These are phyloP conservation scores for Ceratocystis cacaofunesta DNA, from an alignment of 2,329 filamentous ascomycete genomes.

Conservation along the genomic window DNA sequence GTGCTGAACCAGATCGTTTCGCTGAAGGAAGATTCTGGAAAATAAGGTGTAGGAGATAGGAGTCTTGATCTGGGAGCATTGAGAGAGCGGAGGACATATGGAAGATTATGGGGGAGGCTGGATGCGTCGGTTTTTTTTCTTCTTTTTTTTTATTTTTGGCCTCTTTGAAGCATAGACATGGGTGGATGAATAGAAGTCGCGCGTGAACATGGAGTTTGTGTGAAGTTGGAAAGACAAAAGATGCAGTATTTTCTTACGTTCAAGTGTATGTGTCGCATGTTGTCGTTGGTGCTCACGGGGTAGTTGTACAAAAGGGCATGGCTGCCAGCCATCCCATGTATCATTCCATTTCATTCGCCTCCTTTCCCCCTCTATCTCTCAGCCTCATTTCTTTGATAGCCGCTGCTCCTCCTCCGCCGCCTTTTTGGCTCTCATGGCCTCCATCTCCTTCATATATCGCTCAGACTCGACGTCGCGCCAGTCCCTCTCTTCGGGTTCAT, in stretches of 20 bases:
- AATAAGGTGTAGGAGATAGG: constrained; percentile 24
- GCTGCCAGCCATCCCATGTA: neutral
- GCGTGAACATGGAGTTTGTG: neutral
- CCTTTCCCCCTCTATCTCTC: neutral
- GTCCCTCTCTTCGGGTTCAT: constrained; percentile 46
- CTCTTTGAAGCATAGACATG: neutral
- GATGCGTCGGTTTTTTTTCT: neutral
- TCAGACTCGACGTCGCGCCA: constrained; percentile 54
- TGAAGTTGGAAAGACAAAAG: neutral
- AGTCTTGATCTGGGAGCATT: neutral
- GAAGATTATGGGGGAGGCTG: neutral
- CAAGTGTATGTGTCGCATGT: too few relatives aligned
- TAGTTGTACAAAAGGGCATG: too few relatives aligned
- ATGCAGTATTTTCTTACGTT: too few relatives aligned
- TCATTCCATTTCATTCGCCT: neutral
- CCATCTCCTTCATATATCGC: constrained; percentile 33
- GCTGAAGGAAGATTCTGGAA: constrained; percentile 73
- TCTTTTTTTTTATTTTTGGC: neutral
- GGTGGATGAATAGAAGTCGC: neutral
- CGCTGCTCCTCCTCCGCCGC: constrained; percentile 9
- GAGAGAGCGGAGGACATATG: neutral
- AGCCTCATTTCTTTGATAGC: constrained; percentile 10
- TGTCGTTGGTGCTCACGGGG: too few relatives aligned
- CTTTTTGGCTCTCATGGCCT: constrained; percentile 8
- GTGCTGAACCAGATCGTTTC: constrained; percentile 86